Evolutionary conservation across 371 early-diverging fungal genomes (phyloP), one percentile per base, ranked within the genome.

Genomic region (Mortierella sp.): DNA sequence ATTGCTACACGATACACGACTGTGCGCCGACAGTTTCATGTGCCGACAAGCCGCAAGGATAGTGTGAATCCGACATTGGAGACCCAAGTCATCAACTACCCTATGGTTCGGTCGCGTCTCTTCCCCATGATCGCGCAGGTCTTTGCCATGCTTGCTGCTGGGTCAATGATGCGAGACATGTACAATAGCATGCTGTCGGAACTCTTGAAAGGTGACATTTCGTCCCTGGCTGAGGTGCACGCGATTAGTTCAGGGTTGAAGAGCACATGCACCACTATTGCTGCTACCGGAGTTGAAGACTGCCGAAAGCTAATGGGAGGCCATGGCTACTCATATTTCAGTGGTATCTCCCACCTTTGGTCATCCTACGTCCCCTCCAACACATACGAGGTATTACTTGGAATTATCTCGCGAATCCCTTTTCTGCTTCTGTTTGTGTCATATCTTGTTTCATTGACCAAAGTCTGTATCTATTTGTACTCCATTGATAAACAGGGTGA

Each of bases 281-380:
- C 87, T 6, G 72, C 89, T 0, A 87, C 89, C 8, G 93, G 91
- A 44, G 81, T 93, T 19, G 95, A 95, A 58, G 89, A 89, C 19
- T 89, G 91, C 63, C 85, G 94, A 8, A 89, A 92, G 27, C 83
- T 90, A 6, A 89, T 92, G 84, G 95, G 95, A 12, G 95, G 95
- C 7, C 94, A 94, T 41, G 94, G 94, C 0, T 95, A 83, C 70
- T 88, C 91, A 21, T 79, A 82, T 37, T 91, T 88, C 81, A 90
- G 90, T 31, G 93, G 94, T 6, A 82, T 94, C 15, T 82, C 89
- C 32, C 86, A 91, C 42, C 65, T 90, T 27, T 91, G 87, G 76
- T 85, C 84, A 37, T 83, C 76, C 50, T 80, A 84, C 62, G 86
- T 89, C 4, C 92, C 93, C 11, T 81, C 89, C 67, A 90, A 84